These are phyloP conservation scores for Thelonectria discophora DNA, from an alignment of 2,329 filamentous ascomycete genomes.

Conservation along the genomic window DNA sequence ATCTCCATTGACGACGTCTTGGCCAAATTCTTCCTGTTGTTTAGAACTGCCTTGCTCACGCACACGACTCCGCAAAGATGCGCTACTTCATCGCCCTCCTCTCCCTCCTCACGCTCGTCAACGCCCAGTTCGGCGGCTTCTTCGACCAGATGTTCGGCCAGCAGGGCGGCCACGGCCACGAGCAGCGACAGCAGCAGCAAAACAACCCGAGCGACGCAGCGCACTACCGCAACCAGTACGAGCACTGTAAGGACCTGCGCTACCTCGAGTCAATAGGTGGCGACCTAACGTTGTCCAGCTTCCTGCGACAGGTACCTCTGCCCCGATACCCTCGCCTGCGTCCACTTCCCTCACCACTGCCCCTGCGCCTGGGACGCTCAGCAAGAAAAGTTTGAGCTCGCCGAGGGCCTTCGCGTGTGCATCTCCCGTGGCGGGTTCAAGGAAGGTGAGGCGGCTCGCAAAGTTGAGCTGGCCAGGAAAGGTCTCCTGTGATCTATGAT, in stretches of 20 bases:
- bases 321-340: slow-evolving; percentile 91
- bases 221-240: slow-evolving; percentile 79
- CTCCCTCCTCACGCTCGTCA: slow-evolving; percentile 67
- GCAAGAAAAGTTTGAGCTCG: slow-evolving; percentile 80
- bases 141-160: slow-evolving; percentile 95
- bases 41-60: slow-evolving; percentile 1
- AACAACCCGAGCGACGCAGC: slow-evolving; percentile 86
- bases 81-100: slow-evolving; percentile 56
- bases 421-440: slow-evolving; percentile 79
- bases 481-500: slow-evolving; percentile 68
- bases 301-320: slow-evolving; percentile 94
- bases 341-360: slow-evolving; percentile 96
- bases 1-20: background rate
- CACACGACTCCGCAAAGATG: slow-evolving; percentile 40
- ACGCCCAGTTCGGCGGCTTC: slow-evolving; percentile 87
- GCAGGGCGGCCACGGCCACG: slow-evolving; percentile 53
- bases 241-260: slow-evolving; percentile 63
- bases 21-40: slow-evolving; percentile 1
- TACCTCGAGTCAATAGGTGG: background rate
- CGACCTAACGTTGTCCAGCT: slow-evolving; percentile 57
- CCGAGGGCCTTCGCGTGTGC: slow-evolving; percentile 77
- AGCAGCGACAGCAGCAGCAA: slow-evolving; percentile 63
- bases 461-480: slow-evolving; percentile 83
- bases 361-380: slow-evolving; percentile 83
- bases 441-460: slow-evolving; percentile 74